These are phyloP conservation scores for Colletotrichum orchidophilum DNA, from an alignment of 2,329 filamentous ascomycete genomes.

Conservation along the genomic window DNA sequence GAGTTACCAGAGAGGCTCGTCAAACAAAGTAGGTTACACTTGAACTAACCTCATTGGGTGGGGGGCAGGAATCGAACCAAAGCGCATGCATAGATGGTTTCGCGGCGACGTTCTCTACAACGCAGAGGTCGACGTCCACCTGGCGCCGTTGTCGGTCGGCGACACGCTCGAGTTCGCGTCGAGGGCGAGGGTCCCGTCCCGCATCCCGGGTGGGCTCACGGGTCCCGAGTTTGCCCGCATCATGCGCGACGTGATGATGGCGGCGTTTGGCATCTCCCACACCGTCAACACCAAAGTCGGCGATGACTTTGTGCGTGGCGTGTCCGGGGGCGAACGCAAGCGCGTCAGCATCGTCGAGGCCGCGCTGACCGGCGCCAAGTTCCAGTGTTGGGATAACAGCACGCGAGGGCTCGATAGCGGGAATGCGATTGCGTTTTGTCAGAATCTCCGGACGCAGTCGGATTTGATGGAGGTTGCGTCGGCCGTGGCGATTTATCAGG, in stretches of 20 bases:
- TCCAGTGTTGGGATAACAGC: conserved; percentile 44
- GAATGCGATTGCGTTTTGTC: conserved; percentile 64
- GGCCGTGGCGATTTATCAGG: conserved; percentile 36
- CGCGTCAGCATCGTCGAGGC: conserved; percentile 45
- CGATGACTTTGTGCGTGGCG: conserved; percentile 34
- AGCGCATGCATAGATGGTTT: conserved; percentile 41
- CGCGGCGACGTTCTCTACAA: conserved; percentile 74
- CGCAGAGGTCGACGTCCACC: conserved; percentile 72
- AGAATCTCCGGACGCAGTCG: conserved; percentile 58
- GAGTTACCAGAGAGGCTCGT: no score
- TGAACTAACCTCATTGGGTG: accelerated
- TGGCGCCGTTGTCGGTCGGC: conserved; percentile 66
- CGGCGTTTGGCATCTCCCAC: conserved; percentile 46
- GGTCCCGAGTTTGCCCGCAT: conserved; percentile 53
- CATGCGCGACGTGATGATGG: conserved; percentile 63
- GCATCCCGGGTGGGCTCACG: conserved; percentile 56
- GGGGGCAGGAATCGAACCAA: conserved; percentile 27
- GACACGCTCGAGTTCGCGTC: conserved; percentile 71
- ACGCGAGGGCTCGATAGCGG: conserved; percentile 48
- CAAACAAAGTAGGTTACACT: no score
- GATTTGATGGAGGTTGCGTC: conserved; percentile 34
- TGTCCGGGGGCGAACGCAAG: conserved; percentile 47
- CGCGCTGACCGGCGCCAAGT: conserved; percentile 34
- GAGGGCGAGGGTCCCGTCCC: conserved; percentile 58
- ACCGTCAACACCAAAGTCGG: conserved; percentile 36